Evolutionary conservation across 768 basidiomycete genomes (phyloP).

Genomic region (Candolleomyces aberdarensis): DNA sequence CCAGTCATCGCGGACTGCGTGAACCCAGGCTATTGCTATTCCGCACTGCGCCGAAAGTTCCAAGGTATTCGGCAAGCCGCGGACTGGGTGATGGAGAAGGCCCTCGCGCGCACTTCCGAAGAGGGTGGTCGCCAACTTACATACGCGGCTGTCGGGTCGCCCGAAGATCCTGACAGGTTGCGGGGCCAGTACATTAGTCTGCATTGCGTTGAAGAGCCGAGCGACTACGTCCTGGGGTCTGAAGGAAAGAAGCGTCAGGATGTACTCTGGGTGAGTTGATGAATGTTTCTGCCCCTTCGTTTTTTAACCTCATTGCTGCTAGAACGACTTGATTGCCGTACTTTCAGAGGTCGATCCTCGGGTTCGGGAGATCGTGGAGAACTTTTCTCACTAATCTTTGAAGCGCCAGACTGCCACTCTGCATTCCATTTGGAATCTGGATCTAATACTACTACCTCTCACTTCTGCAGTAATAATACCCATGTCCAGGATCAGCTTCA

Average conservation of each 20-base stretch:
- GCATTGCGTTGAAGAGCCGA: slow-evolving; percentile 21
- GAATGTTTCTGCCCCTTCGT: background rate
- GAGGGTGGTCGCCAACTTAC: slow-evolving; percentile 33
- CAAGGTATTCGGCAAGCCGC: slow-evolving; percentile 13
- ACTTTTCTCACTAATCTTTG: background rate
- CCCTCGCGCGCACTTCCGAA: slow-evolving; percentile 37
- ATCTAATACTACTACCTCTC: too few species aligned
- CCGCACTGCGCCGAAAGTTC: slow-evolving; percentile 28
- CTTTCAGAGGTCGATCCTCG: background rate
- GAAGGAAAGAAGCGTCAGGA: slow-evolving; percentile 23
- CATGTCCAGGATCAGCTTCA: too few species aligned
- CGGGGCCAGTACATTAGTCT: slow-evolving; percentile 28
- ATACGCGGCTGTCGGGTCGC: slow-evolving; percentile 27
- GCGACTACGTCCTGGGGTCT: slow-evolving; percentile 26
- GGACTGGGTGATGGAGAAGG: slow-evolving; percentile 25
- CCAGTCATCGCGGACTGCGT: slow-evolving; percentile 34
- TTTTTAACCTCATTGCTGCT: background rate
- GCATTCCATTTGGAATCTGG: too few species aligned
- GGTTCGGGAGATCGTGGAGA: background rate
- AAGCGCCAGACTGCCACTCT: too few species aligned
- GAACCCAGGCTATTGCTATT: slow-evolving; percentile 43
- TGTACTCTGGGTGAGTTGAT: slow-evolving; percentile 3
- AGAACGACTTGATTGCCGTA: background rate
- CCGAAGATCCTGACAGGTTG: slow-evolving; percentile 16
- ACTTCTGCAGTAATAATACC: too few species aligned